phyloP scores from a whole-genome alignment of 305 asterid genomes.

The Fraxinus paxiana region DNA sequence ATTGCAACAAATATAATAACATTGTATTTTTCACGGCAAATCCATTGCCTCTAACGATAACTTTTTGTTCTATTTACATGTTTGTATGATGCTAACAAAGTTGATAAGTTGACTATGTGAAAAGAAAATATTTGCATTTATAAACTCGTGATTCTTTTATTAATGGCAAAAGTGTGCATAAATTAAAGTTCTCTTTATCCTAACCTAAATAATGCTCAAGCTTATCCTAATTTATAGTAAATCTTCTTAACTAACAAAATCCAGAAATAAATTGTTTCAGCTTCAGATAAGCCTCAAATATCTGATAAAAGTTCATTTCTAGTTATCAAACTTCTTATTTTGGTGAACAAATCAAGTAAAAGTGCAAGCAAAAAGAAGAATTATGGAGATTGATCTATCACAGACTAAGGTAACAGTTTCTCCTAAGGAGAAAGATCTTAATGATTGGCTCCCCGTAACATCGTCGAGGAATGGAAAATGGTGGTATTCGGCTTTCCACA shows the following conservation, averaged over 20 bases:
- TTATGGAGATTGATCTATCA: not conserved
- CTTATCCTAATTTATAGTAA: not conserved
- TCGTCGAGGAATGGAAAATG: constrained; percentile 35
- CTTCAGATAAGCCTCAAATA: not conserved
- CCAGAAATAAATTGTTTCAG: not conserved
- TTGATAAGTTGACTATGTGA: not conserved
- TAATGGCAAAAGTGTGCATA: not conserved
- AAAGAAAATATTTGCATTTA: not conserved
- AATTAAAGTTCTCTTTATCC: not conserved
- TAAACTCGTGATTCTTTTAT: not conserved
- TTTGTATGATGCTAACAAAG: not conserved
- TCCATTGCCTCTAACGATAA: not conserved
- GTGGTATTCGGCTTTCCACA: constrained; percentile 46
- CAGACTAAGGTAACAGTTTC: not conserved
- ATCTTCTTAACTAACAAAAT: not conserved
- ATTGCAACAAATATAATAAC: not conserved
- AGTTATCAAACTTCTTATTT: not conserved
- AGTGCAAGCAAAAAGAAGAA: not conserved
- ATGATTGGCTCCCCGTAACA: constrained; percentile 40
- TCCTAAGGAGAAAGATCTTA: constrained; percentile 13
- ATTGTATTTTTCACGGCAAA: not conserved
- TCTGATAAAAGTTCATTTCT: not conserved
- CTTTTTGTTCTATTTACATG: not conserved
- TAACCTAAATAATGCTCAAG: not conserved
- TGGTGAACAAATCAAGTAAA: not conserved